Evolutionary conservation across 495 filamentous ascomycete genomes (phyloP).

Genomic region (Penicillium psychrofluorescens): DNA sequence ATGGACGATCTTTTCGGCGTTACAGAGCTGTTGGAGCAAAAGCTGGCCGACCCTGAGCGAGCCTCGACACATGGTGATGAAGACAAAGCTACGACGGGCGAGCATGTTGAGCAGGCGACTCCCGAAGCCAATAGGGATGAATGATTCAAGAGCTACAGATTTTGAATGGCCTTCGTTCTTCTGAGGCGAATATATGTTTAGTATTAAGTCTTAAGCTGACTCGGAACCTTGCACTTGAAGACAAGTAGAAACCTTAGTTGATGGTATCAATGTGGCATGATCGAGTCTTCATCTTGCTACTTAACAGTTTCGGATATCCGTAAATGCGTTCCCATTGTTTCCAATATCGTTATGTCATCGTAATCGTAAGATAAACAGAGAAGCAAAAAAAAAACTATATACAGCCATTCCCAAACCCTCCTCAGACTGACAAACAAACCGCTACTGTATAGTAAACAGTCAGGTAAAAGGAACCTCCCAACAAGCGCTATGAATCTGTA

Average conservation of each 20-base stretch:
- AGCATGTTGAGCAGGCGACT: constrained; percentile 5
- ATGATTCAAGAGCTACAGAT: neutral
- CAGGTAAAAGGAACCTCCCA: neutral
- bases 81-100: constrained; percentile 3
- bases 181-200: too few relatives aligned
- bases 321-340: neutral
- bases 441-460: neutral
- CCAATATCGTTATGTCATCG: constrained; percentile 12
- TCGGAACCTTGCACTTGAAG: too few relatives aligned
- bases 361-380: constrained; percentile 6
- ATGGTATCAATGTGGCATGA: too few relatives aligned
- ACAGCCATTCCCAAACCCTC: neutral
- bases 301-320: neutral
- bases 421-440: neutral
- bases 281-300: neutral
- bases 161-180: neutral
- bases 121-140: neutral
- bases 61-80: neutral
- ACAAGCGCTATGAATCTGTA: neutral
- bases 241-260: too few relatives aligned
- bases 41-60: constrained; percentile 14
- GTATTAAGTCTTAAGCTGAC: too few relatives aligned
- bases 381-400: constrained; percentile 7
- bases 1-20: constrained; percentile 49
- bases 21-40: constrained; percentile 14